These are phyloP conservation scores for Fraxinus nigra DNA, from an alignment of 305 asterid species.

Conservation along the genomic window DNA sequence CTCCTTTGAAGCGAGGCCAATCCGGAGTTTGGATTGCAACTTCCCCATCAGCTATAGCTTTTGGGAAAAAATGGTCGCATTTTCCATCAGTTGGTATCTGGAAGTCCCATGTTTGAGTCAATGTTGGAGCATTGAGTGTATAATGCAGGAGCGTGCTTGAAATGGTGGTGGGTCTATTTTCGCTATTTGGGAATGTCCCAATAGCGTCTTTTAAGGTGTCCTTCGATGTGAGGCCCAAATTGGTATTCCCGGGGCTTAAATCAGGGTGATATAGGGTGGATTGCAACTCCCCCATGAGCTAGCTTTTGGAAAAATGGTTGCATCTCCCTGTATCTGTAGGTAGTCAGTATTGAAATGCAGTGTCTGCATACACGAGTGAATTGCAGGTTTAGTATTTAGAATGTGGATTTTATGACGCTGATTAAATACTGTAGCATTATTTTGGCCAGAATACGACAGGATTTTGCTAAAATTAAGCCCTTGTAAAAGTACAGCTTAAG, in stretches of 20 bases:
- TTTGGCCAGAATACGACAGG: neutral
- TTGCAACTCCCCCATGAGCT: neutral
- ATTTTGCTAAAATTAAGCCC: neutral
- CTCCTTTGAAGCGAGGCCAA: neutral
- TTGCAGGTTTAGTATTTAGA: neutral
- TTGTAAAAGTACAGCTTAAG: neutral
- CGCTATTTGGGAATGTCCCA: neutral
- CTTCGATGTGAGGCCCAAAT: neutral
- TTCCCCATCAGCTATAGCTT: neutral
- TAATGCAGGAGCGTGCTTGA: neutral
- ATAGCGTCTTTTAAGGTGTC: neutral
- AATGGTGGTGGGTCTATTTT: neutral
- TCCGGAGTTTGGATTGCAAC: neutral
- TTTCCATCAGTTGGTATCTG: neutral
- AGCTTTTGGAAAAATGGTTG: neutral
- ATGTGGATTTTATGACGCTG: neutral
- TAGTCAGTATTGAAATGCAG: neutral
- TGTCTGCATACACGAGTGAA: neutral
- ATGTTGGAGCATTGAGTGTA: neutral
- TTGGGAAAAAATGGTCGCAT: neutral
- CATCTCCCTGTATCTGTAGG: neutral
- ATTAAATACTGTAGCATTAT: neutral
- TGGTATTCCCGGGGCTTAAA: neutral
- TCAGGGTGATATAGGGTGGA: neutral
- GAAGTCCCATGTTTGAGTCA: neutral